phyloP scores from a whole-genome alignment of 768 basidiomycete genomes.

The Boletus eberwhitei region DNA sequence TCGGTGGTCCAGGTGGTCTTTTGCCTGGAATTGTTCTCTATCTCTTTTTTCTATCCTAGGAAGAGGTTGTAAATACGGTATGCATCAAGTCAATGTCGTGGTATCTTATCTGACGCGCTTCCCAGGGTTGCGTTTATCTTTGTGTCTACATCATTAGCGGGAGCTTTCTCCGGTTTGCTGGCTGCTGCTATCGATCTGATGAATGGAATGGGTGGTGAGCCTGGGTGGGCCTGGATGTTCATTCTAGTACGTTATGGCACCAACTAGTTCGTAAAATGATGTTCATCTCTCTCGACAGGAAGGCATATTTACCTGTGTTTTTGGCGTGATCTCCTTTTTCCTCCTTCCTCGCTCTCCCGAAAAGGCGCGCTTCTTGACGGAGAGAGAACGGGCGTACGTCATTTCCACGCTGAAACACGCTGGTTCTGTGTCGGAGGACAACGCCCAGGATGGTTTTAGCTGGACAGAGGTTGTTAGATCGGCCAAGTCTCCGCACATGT shows the following conservation, averaged over 20 bases:
- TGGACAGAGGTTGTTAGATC: conserved; percentile 54
- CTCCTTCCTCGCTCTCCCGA: conserved; percentile 45
- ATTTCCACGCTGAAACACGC: conserved; percentile 22
- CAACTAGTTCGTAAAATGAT: background rate
- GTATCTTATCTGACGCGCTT: conserved; percentile 1
- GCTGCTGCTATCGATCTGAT: conserved; percentile 59
- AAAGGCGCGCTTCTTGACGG: conserved; percentile 47
- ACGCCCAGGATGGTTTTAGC: conserved; percentile 45
- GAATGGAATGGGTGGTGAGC: conserved; percentile 45
- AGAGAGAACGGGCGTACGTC: conserved; percentile 48
- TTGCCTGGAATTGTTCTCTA: conserved; percentile 58
- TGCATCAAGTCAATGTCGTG: background rate
- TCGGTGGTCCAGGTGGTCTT: conserved; percentile 43
- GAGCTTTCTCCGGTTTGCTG: conserved; percentile 62
- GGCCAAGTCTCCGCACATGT: conserved; percentile 52
- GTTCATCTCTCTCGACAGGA: conserved; percentile 32
- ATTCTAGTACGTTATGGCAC: conserved; percentile 37
- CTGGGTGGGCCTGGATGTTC: conserved; percentile 65
- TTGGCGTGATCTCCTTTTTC: conserved; percentile 50
- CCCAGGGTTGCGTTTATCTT: conserved; percentile 39
- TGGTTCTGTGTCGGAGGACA: conserved; percentile 38
- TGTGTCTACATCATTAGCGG: conserved; percentile 48
- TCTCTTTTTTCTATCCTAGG: conserved; percentile 46
- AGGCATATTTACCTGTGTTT: conserved; percentile 59
- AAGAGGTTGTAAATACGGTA: conserved; percentile 24